Evolutionary conservation across 192 early-diverging fungal species (phyloP), one percentile per base, ranked within the genome.

Genomic region (Kappamyces sp.): DNA sequence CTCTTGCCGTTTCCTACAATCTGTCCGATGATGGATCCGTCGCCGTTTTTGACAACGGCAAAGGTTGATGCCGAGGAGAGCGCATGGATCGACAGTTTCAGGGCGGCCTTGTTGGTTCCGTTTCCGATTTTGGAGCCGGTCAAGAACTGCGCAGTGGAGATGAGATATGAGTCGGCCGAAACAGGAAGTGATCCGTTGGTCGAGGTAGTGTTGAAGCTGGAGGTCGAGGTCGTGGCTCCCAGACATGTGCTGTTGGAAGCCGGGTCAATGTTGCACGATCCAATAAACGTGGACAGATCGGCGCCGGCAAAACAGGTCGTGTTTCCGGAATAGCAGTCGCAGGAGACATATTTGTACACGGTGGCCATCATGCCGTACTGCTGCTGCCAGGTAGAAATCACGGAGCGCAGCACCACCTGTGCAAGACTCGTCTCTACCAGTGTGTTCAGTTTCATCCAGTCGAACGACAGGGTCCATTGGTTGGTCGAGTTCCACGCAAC

Each of bases 211-310:
- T n/a, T n/a, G n/a, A 44, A 44, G 43, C 7, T 44, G 43, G n/a
- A 7, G 8, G 7, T 44, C 8, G 43, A 44, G 43, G 8, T n/a
- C n/a, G n/a, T n/a, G n/a, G n/a, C n/a, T n/a, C n/a, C n/a, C n/a
- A n/a, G 8, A 44, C 43, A 44, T 8, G 43, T 8, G n/a, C 8
- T 8, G 43, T 8, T n/a, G n/a, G 43, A 44, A 7, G 43, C 7
- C n/a, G 43, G 43, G n/a, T 44, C 43, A 44, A 44, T n/a, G 43
- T 44, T 44, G n/a, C 43, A 44, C n/a, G 43, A 44, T 8, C 8
- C 43, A 44, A 44, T 44, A 8, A n/a, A n/a, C 7, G 8, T 44
- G 43, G 43, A 44, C 7, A 44, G 7, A 7, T 8, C 7, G 43
- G 7, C n/a, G 43, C 43, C n/a, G 43, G n/a, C n/a, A n/a, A 44